Conservation (phyloP, 805 yeast species). For the Ogataea philodendri region DNA sequence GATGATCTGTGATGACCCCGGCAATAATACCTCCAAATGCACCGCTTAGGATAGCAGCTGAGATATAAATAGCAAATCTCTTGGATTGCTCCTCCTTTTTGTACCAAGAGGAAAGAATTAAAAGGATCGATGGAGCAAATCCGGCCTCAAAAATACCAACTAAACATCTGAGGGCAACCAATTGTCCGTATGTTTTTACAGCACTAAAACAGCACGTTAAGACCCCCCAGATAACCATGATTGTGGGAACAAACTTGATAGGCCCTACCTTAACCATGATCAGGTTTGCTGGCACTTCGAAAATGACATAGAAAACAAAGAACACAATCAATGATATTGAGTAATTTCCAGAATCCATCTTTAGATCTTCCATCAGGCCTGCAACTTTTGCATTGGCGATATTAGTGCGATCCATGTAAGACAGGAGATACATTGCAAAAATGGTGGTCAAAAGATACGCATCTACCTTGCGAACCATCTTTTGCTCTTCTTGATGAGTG, state of each 20-base stretch:
- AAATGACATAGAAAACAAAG: slow-evolving; percentile 39
- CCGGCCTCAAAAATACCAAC: slow-evolving; percentile 45
- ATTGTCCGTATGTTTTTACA: slow-evolving; percentile 28
- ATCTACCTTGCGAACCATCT: slow-evolving; percentile 18
- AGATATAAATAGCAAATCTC: slow-evolving; percentile 30
- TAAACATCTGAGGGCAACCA: slow-evolving; percentile 35
- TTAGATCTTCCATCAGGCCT: slow-evolving; percentile 12
- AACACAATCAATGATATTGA: slow-evolving; percentile 49
- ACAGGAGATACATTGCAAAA: slow-evolving; percentile 40
- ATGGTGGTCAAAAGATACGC: slow-evolving; percentile 17
- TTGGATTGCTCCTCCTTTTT: slow-evolving; percentile 34
- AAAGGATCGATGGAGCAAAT: slow-evolving; percentile 41
- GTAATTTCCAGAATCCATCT: slow-evolving; percentile 9
- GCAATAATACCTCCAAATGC: slow-evolving; percentile 34
- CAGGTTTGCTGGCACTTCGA: slow-evolving; percentile 41
- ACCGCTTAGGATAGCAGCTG: slow-evolving; percentile 42
- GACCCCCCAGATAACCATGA: slow-evolving; percentile 39
- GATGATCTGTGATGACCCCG: slow-evolving; percentile 44
- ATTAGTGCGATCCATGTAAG: slow-evolving; percentile 54
- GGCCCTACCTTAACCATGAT: slow-evolving; percentile 35
- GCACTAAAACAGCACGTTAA: slow-evolving; percentile 35
- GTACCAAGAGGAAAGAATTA: slow-evolving; percentile 40
- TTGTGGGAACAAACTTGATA: slow-evolving; percentile 37
- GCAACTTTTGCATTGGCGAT: slow-evolving; percentile 35
- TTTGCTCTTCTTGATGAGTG: slow-evolving; percentile 22